Evolutionary conservation across 192 early-diverging fungal species (phyloP), one percentile per base, ranked within the genome.

Genomic region (Linnemannia elongata): DNA sequence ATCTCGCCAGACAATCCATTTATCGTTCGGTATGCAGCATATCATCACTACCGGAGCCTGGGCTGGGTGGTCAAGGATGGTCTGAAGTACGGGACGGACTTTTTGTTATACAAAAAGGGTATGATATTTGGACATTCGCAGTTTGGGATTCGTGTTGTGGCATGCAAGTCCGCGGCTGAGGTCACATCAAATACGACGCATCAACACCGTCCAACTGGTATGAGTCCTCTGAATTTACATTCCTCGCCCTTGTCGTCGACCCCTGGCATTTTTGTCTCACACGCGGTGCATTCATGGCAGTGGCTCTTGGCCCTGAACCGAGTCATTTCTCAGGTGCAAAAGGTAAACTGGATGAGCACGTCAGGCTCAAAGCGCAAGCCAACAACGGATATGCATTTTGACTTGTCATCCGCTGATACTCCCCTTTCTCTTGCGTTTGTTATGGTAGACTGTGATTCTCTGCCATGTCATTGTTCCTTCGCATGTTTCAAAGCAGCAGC

Each of bases 61-160:
- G 96, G 96, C 2, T 98, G 97, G 97, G 93, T 96, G 13, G 96
- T 96, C 5, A 93, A 93, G 83, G 90, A 92, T 77, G 97, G 97
- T 4, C 75, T 96, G 49, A 98, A 98, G 84, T 98, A 96, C 87
- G 96, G 96, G 9, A 88, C 94, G 3, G 95, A 97, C 80, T 97
- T 93, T 82, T 88, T 94, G 6, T 69, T 95, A 13, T 95, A 95
- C 82, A 79, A 88, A 45, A 86, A 88, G 73, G 94, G 94, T 1
- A 87, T 93, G 15, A 83, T 88, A 36, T 93, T 90, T 88, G 85
- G 89, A 55, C 94, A 95, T 70, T 87, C 93, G 3, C 91, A 93
- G 75, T 93, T 81, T 42, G 76, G 74, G 45, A 72, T 80, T 38
- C 49, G 55, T 22, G 66, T 85, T 2, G 36, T 82, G 18, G 63